phyloP scores from a whole-genome alignment of 371 early-diverging fungal species.

The Choanephora cucurbitarum region DNA sequence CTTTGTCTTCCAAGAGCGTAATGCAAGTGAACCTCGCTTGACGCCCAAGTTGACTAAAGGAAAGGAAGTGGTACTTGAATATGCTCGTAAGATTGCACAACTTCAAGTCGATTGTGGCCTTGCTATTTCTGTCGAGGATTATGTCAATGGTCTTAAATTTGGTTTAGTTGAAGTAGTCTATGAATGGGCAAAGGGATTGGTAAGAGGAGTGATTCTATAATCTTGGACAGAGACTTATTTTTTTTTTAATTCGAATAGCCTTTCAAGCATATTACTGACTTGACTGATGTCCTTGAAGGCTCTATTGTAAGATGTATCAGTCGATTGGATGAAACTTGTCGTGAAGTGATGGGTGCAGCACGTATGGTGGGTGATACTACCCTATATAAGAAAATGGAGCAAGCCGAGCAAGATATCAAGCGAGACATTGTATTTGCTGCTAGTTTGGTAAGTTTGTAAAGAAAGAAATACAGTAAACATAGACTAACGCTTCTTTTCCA shows the following conservation, averaged over 20 bases:
- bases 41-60: slow-evolving; percentile 66
- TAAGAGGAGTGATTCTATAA: too few species aligned
- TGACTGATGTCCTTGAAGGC: slow-evolving; percentile 96
- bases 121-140: slow-evolving; percentile 53
- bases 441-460: slow-evolving; percentile 73
- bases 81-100: slow-evolving; percentile 73
- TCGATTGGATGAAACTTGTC: slow-evolving; percentile 96
- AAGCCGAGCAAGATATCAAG: slow-evolving; percentile 89
- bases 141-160: slow-evolving; percentile 67
- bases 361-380: slow-evolving; percentile 93
- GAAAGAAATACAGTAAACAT: background rate
- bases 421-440: slow-evolving; percentile 99
- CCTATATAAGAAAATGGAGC: slow-evolving; percentile 94
- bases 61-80: slow-evolving; percentile 59
- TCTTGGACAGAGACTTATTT: background rate
- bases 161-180: slow-evolving; percentile 97
- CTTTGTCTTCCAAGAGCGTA: slow-evolving; percentile 96
- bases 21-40: slow-evolving; percentile 60
- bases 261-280: slow-evolving; percentile 92
- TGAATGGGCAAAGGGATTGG: slow-evolving; percentile 96
- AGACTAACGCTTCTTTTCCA: background rate
- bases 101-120: slow-evolving; percentile 78
- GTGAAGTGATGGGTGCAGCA: slow-evolving; percentile 94
- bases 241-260: slow-evolving; percentile 42
- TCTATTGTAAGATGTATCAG: slow-evolving; percentile 98